These are phyloP conservation scores for Maudiozyma barnettii DNA, from an alignment of 805 yeast species.

Conservation along the genomic window DNA sequence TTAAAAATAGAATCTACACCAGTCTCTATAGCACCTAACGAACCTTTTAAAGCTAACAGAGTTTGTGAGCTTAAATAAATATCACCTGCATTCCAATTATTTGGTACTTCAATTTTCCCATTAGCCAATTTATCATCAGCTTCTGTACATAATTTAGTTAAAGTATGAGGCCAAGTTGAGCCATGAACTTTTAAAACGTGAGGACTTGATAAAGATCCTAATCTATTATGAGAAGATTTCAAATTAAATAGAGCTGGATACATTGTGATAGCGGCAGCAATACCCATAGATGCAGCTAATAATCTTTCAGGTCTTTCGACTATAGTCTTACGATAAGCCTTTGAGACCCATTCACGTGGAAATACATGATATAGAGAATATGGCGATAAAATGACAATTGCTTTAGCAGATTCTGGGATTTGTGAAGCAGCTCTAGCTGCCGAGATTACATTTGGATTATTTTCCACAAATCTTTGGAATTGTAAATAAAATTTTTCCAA, in stretches of 20 bases:
- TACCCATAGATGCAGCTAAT: constrained; percentile 67
- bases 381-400: constrained; percentile 59
- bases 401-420: constrained; percentile 36
- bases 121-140: constrained; percentile 45
- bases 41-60: constrained; percentile 63
- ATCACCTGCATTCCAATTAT: constrained; percentile 75
- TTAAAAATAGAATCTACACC: constrained; percentile 50
- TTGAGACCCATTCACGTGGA: constrained; percentile 68
- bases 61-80: constrained; percentile 63
- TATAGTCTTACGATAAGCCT: constrained; percentile 52
- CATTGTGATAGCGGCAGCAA: constrained; percentile 64
- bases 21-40: constrained; percentile 63
- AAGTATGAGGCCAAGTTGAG: constrained; percentile 53
- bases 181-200: constrained; percentile 71
- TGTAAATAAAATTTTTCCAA: constrained; percentile 34
- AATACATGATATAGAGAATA: constrained; percentile 62
- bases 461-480: constrained; percentile 36
- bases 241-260: constrained; percentile 51
- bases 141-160: constrained; percentile 48
- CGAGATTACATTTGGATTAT: constrained; percentile 30
- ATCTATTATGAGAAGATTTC: constrained; percentile 31
- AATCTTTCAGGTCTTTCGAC: constrained; percentile 79
- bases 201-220: constrained; percentile 40
- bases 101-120: constrained; percentile 64
- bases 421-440: constrained; percentile 29